Evolutionary conservation across 2,329 filamentous ascomycete genomes (phyloP), one percentile per base, ranked within the genome.

Genomic region (Fusarium sambucinum): DNA sequence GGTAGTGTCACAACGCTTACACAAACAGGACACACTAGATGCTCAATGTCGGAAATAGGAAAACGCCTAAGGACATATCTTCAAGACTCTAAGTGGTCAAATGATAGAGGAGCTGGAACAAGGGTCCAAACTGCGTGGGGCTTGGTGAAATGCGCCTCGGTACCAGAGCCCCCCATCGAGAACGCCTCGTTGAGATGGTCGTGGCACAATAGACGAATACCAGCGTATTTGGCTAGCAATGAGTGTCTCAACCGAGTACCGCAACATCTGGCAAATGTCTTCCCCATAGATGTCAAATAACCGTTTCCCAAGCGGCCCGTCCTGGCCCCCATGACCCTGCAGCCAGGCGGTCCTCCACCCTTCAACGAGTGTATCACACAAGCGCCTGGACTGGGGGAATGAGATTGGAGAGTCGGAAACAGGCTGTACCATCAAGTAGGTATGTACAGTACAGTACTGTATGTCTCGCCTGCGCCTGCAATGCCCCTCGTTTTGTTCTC

Each of bases 111-210:
- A 62, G 67, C 71, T 69, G 70, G 59, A 65, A 62, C 62, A 58
- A 69, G 67, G 71, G 60, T 70, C 57, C 42, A n/a, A 42, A 47
- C 58, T 47, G 56, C 60, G 66, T 71, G 72, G 72, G 72, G 69
- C 71, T 71, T 54, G 61, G 64, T 60, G 42, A 69, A 73, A 59
- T 74, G 71, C 68, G 72, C 71, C 71, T 73, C 68, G 70, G 68
- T 58, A 61, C 62, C 50, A 68, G 55, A 60, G 70, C 66, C 58
- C 59, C 59, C 69, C 66, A 56, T 74, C 53, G n/a, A 74, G 72
- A 70, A 74, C 63, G 72, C 72, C 72, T 74, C 45, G 70, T 64
- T 46, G 33, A 55, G 57, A 63, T 66, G 55, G 40, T 32, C 33
- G 44, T 42, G 21, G 38, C 59, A 41, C 37, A 65, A 58, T 68